A percentile compares a stretch with the other conserved stretches of the same genome.
These are phyloP conservation scores for Chimonanthus praecox DNA, from an alignment of 164 flowering plant species.

Conservation along the genomic window DNA sequence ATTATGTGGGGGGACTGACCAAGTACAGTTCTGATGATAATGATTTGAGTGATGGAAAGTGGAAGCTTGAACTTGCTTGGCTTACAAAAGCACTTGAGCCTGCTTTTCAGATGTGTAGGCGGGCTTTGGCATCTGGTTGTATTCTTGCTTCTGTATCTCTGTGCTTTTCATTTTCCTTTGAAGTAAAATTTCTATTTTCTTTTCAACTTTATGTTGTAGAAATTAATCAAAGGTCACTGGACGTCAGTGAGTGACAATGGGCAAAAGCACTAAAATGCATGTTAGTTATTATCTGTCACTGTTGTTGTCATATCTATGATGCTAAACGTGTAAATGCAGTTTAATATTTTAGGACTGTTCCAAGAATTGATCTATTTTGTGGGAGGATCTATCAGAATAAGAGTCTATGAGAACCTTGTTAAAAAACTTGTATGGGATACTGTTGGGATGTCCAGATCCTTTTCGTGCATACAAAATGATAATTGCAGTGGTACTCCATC, in stretches of 20 bases:
- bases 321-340: not conserved
- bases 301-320: not conserved
- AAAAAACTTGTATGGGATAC: not conserved
- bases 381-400: not conserved
- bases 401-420: not conserved
- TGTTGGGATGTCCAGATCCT: not conserved
- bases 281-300: not conserved
- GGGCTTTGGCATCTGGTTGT: constrained; percentile 80
- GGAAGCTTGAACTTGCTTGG: constrained; percentile 83
- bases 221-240: not conserved
- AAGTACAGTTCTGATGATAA: constrained; percentile 44
- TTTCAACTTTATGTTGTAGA: not conserved
- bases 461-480: too few species aligned
- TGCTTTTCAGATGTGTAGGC: constrained; percentile 64
- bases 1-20: constrained; percentile 11
- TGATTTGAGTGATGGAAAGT: constrained; percentile 41
- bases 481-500: not conserved
- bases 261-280: not conserved
- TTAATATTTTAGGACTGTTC: not conserved
- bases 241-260: not conserved
- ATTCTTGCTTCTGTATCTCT: not conserved
- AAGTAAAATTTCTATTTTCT: not conserved
- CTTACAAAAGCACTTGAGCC: constrained; percentile 86
- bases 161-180: not conserved
- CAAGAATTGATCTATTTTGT: not conserved